Evolutionary conservation across 805 yeast genomes (phyloP), one percentile per base, ranked within the genome.

Genomic region (Kuraishia cidri): DNA sequence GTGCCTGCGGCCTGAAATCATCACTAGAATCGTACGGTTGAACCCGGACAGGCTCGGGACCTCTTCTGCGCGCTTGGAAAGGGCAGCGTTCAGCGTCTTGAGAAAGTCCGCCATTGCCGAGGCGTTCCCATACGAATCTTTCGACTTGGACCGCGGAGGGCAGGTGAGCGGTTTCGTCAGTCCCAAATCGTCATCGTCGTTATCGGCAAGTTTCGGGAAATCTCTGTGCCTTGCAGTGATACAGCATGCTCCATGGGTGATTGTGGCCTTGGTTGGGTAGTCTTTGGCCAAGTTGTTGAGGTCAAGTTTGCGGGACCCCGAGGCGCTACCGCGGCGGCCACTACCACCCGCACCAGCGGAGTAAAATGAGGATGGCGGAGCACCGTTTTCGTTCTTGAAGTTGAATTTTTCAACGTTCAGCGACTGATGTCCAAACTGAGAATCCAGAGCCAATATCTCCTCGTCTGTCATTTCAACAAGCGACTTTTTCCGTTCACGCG

Each of bases 1-100:
- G 52, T 79, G 82, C 30, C 60, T 62, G 36, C 84, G 60, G 4
- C 81, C 85, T 35, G 77, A 64, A 26, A 83, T 62, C 43, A 78
- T 72, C 10, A 76, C 69, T 38, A 81, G 41, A 4, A 76, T 58
- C 2, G 66, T 62, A 40, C 81, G 54, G n/a, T 20, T 17, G 21
- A 15, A 10, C 11, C 19, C 14, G 10, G 15, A 14, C 19, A 13
- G 3, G 13, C 8, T 8, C 13, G 24, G 21, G 10, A 28, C 37
- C 10, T 25, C 16, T 6, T 21, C 8, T 11, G 15, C 29, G 6
- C 10, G 10, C 6, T 16, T 17, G 13, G 32, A 31, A 15, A 29
- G n/a, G 7, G 21, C 11, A 4, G 22, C n/a, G 26, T 28, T 28
- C n/a, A 33, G 25, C 14, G 26, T 33, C 27, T 27, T 33, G 7